Percentiles rank a stretch among this genome's conserved stretches.
Conservation (phyloP, 306 rosid species). For the Quercus rubra region DNA sequence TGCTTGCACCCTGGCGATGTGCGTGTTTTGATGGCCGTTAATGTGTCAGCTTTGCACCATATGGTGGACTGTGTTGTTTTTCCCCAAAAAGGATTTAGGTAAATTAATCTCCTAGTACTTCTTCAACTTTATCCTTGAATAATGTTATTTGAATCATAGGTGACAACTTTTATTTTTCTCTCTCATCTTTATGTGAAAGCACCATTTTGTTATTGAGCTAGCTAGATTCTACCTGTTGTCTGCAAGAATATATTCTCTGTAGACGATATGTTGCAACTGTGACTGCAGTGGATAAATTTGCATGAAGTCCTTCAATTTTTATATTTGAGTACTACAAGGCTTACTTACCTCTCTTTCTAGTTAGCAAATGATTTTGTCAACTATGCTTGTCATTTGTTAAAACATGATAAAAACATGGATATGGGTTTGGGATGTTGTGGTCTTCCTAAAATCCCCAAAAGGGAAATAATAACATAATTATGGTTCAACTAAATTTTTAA, state of each 20-base stretch:
- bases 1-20: conserved; percentile 85
- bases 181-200: background rate
- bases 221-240: background rate
- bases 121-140: background rate
- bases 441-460: too few relatives aligned
- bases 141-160: background rate
- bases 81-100: conserved; percentile 75
- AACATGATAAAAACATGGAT: background rate
- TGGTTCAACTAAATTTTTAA: too few relatives aligned
- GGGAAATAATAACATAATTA: too few relatives aligned
- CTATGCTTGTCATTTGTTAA: background rate
- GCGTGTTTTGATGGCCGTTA: conserved; percentile 67
- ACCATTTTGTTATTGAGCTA: background rate
- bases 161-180: background rate
- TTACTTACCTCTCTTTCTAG: background rate
- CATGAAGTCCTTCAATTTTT: background rate
- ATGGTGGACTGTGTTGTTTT: conserved; percentile 85
- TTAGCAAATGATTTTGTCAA: background rate
- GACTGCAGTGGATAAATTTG: background rate
- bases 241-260: background rate
- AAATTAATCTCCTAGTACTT: conserved; percentile 13
- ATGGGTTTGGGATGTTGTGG: background rate
- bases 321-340: background rate
- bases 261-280: background rate
- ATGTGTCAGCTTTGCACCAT: conserved; percentile 65